A percentile compares a stretch with the other conserved stretches of the same genome.
phyloP scores from a whole-genome alignment of 1,139 yeast species.

The Zygosaccharomyces pseudobailii region DNA sequence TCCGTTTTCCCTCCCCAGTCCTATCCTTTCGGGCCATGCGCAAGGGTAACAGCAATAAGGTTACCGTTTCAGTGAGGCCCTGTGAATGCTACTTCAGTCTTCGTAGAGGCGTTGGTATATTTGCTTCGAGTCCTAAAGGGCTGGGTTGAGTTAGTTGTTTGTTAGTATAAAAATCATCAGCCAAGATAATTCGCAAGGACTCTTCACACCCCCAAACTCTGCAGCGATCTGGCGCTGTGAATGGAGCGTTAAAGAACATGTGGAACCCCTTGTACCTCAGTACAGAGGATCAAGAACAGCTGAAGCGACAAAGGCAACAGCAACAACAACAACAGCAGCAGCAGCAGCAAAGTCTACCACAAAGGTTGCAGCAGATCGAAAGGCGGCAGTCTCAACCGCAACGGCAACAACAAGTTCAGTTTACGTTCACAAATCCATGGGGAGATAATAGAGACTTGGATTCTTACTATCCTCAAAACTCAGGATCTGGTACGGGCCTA shows the following conservation, averaged over 20 bases:
- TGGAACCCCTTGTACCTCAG: constrained; percentile 18
- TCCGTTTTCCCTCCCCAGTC: neutral
- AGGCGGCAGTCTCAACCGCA: constrained; percentile 5
- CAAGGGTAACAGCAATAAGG: constrained; percentile 4
- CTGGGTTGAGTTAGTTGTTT: neutral
- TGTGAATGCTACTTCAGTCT: neutral
- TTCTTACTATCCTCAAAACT: neutral
- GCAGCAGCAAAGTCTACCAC: constrained; percentile 20
- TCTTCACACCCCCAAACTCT: constrained; percentile 1
- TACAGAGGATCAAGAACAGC: constrained; percentile 11
- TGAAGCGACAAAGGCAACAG: constrained; percentile 13
- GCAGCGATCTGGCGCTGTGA: constrained; percentile 5
- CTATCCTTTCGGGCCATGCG: neutral
- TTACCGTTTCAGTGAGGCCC: neutral
- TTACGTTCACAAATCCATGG: constrained; percentile 28
- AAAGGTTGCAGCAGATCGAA: constrained; percentile 15
- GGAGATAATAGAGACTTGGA: constrained; percentile 12
- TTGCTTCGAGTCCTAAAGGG: neutral
- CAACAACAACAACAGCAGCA: constrained; percentile 20
- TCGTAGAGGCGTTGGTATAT: neutral
- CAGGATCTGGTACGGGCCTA: neutral
- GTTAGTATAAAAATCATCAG: neutral
- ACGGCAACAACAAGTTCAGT: constrained; percentile 12
- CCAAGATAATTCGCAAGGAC: constrained; percentile 4
- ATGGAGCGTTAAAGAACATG: constrained; percentile 7